These are phyloP conservation scores for Malus hybrid DNA, from an alignment of 331 rosid species.

Conservation along the genomic window DNA sequence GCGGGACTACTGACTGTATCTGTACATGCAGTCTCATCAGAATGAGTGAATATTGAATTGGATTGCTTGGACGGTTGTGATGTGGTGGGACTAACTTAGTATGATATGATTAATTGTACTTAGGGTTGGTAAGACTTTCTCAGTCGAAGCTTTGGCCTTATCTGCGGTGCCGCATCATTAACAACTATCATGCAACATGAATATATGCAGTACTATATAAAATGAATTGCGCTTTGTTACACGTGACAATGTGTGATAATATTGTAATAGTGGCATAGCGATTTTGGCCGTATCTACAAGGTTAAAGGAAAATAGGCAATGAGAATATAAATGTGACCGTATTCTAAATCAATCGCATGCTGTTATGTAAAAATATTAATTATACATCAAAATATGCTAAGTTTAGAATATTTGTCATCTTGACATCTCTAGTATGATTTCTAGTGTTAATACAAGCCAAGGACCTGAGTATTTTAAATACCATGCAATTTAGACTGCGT, in stretches of 20 bases:
- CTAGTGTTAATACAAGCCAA: not conserved
- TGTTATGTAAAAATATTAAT: too few relatives aligned
- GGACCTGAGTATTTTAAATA: not conserved
- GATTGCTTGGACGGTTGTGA: constrained; percentile 2
- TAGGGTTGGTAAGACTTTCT: constrained; percentile 1
- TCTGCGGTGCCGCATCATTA: not conserved
- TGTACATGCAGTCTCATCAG: not conserved
- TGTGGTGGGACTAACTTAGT: constrained; percentile 8
- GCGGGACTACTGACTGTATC: constrained; percentile 5
- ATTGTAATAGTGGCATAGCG: not conserved
- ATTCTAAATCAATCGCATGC: too few relatives aligned
- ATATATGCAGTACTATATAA: not conserved
- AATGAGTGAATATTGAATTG: not conserved
- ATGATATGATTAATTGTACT: not conserved
- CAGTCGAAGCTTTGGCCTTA: not conserved
- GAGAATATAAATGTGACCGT: rapidly evolving
- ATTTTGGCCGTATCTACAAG: too few relatives aligned
- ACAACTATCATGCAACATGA: not conserved
- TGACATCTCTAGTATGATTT: too few relatives aligned
- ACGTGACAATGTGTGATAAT: not conserved
- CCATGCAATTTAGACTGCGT: not conserved
- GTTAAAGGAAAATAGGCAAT: too few relatives aligned
- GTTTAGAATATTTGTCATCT: too few relatives aligned
- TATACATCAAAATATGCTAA: too few relatives aligned
- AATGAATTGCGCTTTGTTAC: not conserved